Conservation (phyloP, 768 basidiomycete genomes). For the Lentinula lateritia region DNA sequence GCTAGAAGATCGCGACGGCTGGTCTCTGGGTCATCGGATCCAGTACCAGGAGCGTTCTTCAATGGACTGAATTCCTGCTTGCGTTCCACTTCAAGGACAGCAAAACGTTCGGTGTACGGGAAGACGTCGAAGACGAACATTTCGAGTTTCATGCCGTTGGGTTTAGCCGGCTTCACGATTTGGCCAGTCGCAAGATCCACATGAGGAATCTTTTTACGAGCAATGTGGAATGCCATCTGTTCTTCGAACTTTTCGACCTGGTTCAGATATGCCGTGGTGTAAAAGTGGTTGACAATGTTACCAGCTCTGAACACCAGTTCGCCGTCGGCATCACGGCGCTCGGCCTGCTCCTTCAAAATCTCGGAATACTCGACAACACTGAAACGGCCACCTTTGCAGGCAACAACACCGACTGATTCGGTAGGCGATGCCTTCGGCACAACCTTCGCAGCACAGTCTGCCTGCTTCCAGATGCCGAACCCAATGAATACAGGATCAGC, state of each 20-base stretch:
- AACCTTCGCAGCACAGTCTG: constrained; percentile 93
- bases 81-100: constrained; percentile 84
- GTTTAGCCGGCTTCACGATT: constrained; percentile 70
- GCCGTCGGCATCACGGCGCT: constrained; percentile 61
- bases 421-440: constrained; percentile 83
- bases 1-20: constrained; percentile 84
- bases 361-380: constrained; percentile 98
- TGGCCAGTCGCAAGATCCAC: constrained; percentile 67
- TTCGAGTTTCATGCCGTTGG: constrained; percentile 99
- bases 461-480: constrained; percentile 82
- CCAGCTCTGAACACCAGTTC: constrained; percentile 89
- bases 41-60: constrained; percentile 95
- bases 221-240: constrained; percentile 94
- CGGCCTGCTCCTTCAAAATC: constrained; percentile 83
- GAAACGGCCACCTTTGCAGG: constrained; percentile 74
- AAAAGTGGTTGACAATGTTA: constrained; percentile 99
- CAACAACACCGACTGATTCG: constrained; percentile 95
- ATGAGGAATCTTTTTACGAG: constrained; percentile 93
- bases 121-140: constrained; percentile 99
- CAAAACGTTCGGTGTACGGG: constrained; percentile 78
- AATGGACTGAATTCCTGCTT: constrained; percentile 93
- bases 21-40: constrained; percentile 85
- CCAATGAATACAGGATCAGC: constrained; percentile 98
- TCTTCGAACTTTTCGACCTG: constrained; percentile 76
- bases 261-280: constrained; percentile 81